Evolutionary conservation across 176 grass and related monocot species (phyloP).

Genomic region (Cenchrus fungigraminus): DNA sequence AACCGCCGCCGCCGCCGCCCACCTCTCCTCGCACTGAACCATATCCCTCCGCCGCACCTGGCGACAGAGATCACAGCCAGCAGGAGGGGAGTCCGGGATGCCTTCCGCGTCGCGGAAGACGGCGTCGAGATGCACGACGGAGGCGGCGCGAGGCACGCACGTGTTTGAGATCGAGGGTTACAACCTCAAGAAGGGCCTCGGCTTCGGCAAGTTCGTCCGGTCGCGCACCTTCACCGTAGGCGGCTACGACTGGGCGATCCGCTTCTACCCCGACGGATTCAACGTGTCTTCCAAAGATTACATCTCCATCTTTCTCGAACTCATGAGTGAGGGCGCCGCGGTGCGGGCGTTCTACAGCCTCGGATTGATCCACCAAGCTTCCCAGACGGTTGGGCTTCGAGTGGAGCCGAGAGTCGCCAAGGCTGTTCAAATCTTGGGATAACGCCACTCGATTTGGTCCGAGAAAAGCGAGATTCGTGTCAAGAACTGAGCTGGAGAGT

Average conservation of each 20-base stretch:
- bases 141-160: neutral
- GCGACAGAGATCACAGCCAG: neutral
- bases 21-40: neutral
- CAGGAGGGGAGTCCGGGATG: neutral
- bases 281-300: neutral
- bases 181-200: neutral
- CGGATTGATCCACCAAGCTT: neutral
- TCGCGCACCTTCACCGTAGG: neutral
- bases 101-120: neutral
- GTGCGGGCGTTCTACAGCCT: neutral
- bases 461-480: neutral
- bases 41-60: neutral
- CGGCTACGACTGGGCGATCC: neutral
- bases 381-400: neutral
- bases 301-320: neutral
- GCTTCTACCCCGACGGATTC: neutral
- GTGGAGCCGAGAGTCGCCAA: neutral
- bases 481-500: neutral
- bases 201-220: neutral
- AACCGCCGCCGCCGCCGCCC: too few species aligned
- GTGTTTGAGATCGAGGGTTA: neutral
- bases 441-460: too few species aligned
- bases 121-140: neutral
- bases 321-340: neutral
- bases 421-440: neutral